Conservation (phyloP, 768 basidiomycete genomes). For the Tricholoma terreum region DNA sequence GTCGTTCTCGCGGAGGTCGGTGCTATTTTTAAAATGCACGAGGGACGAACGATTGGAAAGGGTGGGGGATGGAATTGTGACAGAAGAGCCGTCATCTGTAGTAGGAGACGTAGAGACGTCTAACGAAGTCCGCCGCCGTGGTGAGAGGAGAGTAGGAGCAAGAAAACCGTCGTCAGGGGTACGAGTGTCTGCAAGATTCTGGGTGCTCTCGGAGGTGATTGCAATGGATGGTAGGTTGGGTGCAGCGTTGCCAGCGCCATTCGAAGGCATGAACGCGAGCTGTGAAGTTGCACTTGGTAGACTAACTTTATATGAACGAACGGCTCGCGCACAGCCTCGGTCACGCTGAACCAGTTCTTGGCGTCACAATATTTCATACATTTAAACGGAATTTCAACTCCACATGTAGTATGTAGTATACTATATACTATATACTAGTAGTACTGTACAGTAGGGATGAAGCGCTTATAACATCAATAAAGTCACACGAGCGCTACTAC, state of each 20-base stretch:
- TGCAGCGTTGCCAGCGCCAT: neutral
- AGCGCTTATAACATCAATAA: no score
- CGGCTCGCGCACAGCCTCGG: no score
- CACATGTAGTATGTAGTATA: no score
- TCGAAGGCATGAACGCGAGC: neutral
- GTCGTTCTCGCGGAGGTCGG: constrained; percentile 64
- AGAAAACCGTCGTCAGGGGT: constrained; percentile 17
- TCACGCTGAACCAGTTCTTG: no score
- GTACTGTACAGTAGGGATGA: no score
- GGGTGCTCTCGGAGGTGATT: constrained; percentile 6
- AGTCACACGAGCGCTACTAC: no score
- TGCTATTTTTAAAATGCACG: constrained; percentile 51
- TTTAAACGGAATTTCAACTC: no score
- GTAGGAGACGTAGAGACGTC: constrained; percentile 19
- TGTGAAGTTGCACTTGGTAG: no score
- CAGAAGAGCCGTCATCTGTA: constrained; percentile 41
- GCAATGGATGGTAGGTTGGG: constrained; percentile 8
- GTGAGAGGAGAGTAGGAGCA: constrained; percentile 25
- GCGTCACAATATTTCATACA: no score
- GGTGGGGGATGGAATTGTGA: constrained; percentile 62
- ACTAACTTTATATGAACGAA: no score
- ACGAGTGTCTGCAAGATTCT: neutral
- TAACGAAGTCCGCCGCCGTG: neutral
- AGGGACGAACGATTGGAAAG: constrained; percentile 59
- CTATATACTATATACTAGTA: no score